Evolutionary conservation across 805 yeast species (phyloP).

Genomic region (Candida coquimbonensis): DNA sequence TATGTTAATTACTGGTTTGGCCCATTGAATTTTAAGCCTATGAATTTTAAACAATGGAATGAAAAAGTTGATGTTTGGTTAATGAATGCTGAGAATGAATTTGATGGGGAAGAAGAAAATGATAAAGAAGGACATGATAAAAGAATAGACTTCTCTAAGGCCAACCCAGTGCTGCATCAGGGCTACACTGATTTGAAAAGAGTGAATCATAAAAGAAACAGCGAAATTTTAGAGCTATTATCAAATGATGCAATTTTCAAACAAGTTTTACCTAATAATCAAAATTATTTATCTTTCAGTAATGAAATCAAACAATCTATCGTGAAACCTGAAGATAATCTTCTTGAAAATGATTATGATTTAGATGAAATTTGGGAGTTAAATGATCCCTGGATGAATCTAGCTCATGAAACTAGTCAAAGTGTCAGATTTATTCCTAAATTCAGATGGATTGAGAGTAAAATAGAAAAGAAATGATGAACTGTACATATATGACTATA

Average conservation of each 20-base stretch:
- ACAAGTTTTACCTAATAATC: constrained; percentile 14
- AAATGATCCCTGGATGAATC: constrained; percentile 21
- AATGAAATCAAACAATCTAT: constrained; percentile 6
- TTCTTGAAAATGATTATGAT: constrained; percentile 18
- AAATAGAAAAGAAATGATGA: no score
- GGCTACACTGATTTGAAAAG: constrained; percentile 11
- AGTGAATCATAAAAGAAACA: constrained; percentile 13
- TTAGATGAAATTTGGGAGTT: constrained; percentile 21
- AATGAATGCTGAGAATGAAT: constrained; percentile 10
- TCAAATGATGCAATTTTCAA: constrained; percentile 9
- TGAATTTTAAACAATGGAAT: constrained; percentile 34
- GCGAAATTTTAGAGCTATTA: constrained; percentile 16
- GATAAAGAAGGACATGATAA: background rate
- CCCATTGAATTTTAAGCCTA: constrained; percentile 49
- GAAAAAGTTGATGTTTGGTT: constrained; percentile 20
- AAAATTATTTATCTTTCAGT: constrained; percentile 5
- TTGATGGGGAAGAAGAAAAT: background rate
- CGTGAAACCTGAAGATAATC: constrained; percentile 14
- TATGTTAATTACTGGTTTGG: constrained; percentile 61
- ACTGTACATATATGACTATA: no score
- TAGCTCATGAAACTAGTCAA: constrained; percentile 17
- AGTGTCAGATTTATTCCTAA: constrained; percentile 21
- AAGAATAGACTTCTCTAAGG: constrained; percentile 2
- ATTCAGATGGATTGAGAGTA: constrained; percentile 11
- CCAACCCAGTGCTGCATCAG: constrained; percentile 6